phyloP scores from a whole-genome alignment of 192 early-diverging fungal genomes.

The Backusella mclennaniae region DNA sequence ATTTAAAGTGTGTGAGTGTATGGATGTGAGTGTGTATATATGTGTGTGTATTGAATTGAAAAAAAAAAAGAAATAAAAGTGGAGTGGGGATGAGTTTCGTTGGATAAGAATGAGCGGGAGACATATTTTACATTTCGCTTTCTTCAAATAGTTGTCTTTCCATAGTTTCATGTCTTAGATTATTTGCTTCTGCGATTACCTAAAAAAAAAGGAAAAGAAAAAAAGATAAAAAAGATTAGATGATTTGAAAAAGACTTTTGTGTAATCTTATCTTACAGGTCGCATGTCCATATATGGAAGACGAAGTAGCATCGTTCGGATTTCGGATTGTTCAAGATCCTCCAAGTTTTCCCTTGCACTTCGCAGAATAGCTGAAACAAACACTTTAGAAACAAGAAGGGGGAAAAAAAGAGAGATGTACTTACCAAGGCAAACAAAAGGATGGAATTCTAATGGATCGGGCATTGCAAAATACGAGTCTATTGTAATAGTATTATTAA shows the following conservation, averaged over 20 bases:
- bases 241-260: background rate
- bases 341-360: constrained; percentile 79
- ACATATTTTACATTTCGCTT: constrained; percentile 12
- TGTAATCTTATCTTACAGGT: constrained; percentile 39
- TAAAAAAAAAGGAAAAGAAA: too few species aligned
- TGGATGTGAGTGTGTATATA: background rate
- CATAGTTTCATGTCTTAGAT: too few species aligned
- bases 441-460: constrained; percentile 77
- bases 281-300: constrained; percentile 73
- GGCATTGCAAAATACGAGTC: constrained; percentile 84
- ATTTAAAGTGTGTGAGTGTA: too few species aligned
- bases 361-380: constrained; percentile 64
- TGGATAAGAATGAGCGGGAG: background rate
- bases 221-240: background rate
- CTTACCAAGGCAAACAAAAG: constrained; percentile 74
- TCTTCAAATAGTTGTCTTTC: constrained; percentile 41
- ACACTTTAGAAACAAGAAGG: background rate
- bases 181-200: too few species aligned
- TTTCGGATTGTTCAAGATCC: constrained; percentile 90
- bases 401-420: background rate
- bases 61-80: background rate
- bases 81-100: background rate
- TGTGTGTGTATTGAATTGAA: background rate
- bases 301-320: constrained; percentile 76
- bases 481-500: constrained; percentile 10